Base-by-base conservation (phyloP, 352 stramenopile species). In the Phytophthora litchii region DNA sequence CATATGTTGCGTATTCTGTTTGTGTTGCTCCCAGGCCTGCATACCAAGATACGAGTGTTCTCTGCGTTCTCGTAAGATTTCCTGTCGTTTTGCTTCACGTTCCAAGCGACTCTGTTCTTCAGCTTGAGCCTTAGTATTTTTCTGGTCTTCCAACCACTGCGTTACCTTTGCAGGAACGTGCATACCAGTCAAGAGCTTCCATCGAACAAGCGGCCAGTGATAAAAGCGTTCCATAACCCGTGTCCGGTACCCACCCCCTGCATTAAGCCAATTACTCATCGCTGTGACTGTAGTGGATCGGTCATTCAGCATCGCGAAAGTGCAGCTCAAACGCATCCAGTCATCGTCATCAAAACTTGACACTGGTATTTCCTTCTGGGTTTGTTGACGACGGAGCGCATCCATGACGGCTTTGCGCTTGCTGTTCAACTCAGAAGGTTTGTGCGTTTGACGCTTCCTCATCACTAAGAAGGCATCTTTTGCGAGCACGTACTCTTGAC, bases 391-490 rank as follows among this genome's bases (percentile, higher is more conserved):
- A 46, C 44, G 60, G 47, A 70, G 21, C 4, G 54, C 63, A 44
- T 54, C 63, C 10, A 70, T 55, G 1, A 80, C 62, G 43, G 61
- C 52, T 20, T 74, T 63, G 1, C 76, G 78, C 44, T 77, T 85
- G 3, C 19, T 55, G 12, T 51, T 50, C 17, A 77, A 54, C 4
- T 73, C 56, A 0, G 69, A 70, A 12, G 43, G 46, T 35, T 73
- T 72, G 13, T 81, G 45, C 2, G 61, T 60, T 47, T 81, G 79
- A 1, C 78, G 67, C 57, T 87, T 85, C 25, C 74, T 72, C 70
- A 86, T 86, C 16, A 87, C 25, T 14, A 78, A 55, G 21, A 83
- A 90, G 1, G 82, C 78, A 45, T 92, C 83, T 37, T 72, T 78
- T 11, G 80, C 80, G 2, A 92, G 57, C n/a, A 70, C 58, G 36